These are phyloP conservation scores for Amphicarpaea edgeworthii DNA, from an alignment of 306 rosid species.

Conservation along the genomic window DNA sequence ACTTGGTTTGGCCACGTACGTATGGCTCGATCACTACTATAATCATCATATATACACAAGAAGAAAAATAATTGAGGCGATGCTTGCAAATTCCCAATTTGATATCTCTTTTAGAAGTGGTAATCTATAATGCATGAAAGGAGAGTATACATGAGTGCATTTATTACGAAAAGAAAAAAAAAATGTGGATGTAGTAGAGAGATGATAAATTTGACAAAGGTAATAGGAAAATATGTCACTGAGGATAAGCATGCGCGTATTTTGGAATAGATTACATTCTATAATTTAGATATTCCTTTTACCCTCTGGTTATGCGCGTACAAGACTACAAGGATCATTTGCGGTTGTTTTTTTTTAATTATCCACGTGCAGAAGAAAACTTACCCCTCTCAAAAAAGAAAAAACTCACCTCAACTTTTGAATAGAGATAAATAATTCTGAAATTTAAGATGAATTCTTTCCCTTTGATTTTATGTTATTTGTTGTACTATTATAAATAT, in stretches of 20 bases:
- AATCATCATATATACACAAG: background rate
- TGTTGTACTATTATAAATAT: too few species aligned
- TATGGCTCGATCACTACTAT: conserved; percentile 22
- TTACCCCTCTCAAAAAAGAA: too few species aligned
- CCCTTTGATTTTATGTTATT: conserved; percentile 19
- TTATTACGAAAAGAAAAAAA: conserved; percentile 47
- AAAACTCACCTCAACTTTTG: conserved; percentile 33
- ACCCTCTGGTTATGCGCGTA: conserved; percentile 42
- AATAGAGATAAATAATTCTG: conserved; percentile 27
- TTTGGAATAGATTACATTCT: conserved; percentile 45
- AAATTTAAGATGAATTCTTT: conserved; percentile 38
- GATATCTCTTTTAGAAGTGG: conserved; percentile 44
- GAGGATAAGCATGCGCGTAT: conserved; percentile 38
- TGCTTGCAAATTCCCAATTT: conserved; percentile 29
- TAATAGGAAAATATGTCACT: conserved; percentile 25
- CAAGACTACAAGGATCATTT: conserved; percentile 66
- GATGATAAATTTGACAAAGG: conserved; percentile 44
- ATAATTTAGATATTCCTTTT: conserved; percentile 25
- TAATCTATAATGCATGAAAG: conserved; percentile 32
- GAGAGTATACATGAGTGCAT: conserved; percentile 38
- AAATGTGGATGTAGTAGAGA: conserved; percentile 16
- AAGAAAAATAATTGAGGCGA: conserved; percentile 16
- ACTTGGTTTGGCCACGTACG: conserved; percentile 37
- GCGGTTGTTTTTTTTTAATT: conserved; percentile 49
- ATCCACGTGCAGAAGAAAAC: conserved; percentile 46